Percentiles rank a stretch among this genome's conserved stretches.
Evolutionary conservation across 2,329 filamentous ascomycete genomes (phyloP).

Genomic region (Cladosporium sp.): DNA sequence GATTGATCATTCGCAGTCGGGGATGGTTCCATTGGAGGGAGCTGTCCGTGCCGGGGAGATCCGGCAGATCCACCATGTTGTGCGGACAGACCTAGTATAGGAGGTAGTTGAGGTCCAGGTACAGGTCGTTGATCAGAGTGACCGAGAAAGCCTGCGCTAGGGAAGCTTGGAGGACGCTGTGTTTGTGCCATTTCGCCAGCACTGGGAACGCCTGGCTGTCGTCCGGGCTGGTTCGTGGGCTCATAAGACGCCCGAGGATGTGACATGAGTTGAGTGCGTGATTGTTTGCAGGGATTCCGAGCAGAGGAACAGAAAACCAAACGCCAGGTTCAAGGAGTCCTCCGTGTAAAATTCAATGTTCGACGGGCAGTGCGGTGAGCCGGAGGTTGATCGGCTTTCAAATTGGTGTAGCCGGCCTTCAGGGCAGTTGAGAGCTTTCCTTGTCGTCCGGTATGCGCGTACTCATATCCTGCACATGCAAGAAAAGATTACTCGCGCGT

Average conservation of each 20-base stretch:
- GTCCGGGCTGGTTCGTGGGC: slow-evolving; percentile 4
- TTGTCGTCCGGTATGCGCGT: slow-evolving; percentile 5
- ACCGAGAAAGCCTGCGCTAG: slow-evolving; percentile 36
- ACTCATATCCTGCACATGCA: slow-evolving; percentile 8
- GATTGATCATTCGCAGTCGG: slow-evolving; percentile 21
- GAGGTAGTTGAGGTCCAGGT: slow-evolving; percentile 36
- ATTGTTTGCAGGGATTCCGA: not conserved
- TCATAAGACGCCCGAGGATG: slow-evolving; percentile 13
- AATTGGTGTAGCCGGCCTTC: slow-evolving; percentile 4
- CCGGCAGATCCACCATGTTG: slow-evolving; percentile 6
- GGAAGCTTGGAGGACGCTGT: slow-evolving; percentile 40
- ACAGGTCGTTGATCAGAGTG: slow-evolving; percentile 36
- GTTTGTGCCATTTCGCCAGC: slow-evolving; percentile 43
- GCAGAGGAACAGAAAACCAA: not conserved
- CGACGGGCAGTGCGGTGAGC: slow-evolving; percentile 2
- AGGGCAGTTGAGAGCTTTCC: slow-evolving; percentile 4
- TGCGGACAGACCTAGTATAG: slow-evolving; percentile 24
- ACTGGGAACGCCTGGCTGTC: slow-evolving; percentile 4
- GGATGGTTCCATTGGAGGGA: slow-evolving; percentile 37
- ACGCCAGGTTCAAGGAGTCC: not conserved
- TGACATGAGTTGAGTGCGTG: slow-evolving; percentile 22
- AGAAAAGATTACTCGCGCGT: not conserved
- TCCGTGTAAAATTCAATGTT: not conserved
- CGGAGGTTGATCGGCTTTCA: not conserved
- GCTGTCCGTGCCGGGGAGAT: slow-evolving; percentile 20